Base-by-base conservation (phyloP, 75 land plant species). In the Pinus taeda region DNA sequence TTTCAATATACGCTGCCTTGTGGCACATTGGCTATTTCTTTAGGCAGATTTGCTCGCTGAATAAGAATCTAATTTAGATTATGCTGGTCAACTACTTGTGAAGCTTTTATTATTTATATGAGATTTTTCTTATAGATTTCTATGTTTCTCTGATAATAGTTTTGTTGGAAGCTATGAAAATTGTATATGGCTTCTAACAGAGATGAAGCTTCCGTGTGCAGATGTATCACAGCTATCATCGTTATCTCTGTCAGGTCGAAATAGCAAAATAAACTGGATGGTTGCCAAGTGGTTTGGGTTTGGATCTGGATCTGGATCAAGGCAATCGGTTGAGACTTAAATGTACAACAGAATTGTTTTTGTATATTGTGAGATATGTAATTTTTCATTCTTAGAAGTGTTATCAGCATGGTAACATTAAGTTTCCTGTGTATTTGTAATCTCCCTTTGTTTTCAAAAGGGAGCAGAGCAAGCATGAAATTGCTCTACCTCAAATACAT, bases 251-350 rank as follows among this genome's bases (percentile, higher is more conserved):
- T 42, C 20, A 20, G 71, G 71, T 39, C 49, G 37, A 20, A 69
- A 42, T 37, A 53, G 11, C 42, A 69, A 69, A 69, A 18, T 45
- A 37, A 69, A 69, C 9, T 69, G 71, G 71, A 69, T 45, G 21
- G 71, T 69, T 69, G 13, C 71, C 20, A 69, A 69, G 71, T 69
- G 71, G 71, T 39, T 69, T 69, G 49, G 71, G 53, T 69, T 69
- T 33, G 33, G 33, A 33, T 33, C 33, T 49, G 55, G 55, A 49
- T 49, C 55, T 69, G 71, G 71, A 69, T 69, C 71, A 1, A 69
- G 71, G 71, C 71, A 69, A 45, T 69, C 49, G 3, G 53, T 69
- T 37, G 42, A 42, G 71, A 69, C 42, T 37, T 69, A 20, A 69
- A 69, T 69, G 55, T 49, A 3, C 7, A 7, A 21, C 53, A 69